Base-by-base conservation (phyloP, 495 filamentous ascomycete genomes). In the Neurospora sp. region DNA sequence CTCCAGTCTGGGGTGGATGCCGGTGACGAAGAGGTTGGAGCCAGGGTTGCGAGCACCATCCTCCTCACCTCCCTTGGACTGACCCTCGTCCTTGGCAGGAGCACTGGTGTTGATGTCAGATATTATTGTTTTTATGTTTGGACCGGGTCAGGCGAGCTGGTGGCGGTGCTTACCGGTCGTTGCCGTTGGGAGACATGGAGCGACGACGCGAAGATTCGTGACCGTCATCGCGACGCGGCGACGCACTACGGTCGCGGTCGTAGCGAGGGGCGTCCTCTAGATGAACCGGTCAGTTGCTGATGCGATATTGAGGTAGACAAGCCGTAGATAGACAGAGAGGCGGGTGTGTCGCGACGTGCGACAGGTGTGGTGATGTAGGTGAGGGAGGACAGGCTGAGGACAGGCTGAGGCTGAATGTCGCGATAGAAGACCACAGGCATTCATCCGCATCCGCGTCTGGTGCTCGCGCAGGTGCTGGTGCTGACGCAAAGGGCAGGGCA, bases 21-120 rank as follows among this genome's bases (percentile, higher is more conserved):
- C 96, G 78, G 96, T 99, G 73, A 99, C 96, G 81, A 99, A 99
- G 73, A 99, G 92, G 86, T 99, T 99, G 75, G 96, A 97, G 78
- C 96, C 96, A 72, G 94, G 90, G 83, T 98, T 99, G 77, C 89
- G 78, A 70, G 94, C 91, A 77, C 89, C 92, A 77, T 94, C 93
- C 74, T 95, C 92, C 62, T 92, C 90, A 70, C 80, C 81, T 72
- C 86, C 86, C 75, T 88, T 89, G 74, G 84, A 83, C 39, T 79
- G 80, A 74, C 83, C 83, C 72, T 78, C 73, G 37, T 76, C 75
- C 73, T 78, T 80, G 66, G 70, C 70, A 27, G 76, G 77, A 66
- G 78, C 76, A 66, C 75, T 75, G 78, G 42, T 78, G 46, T 37
- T 35, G 54, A 37, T 66, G 54, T 66, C 54, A 76, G 78, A 77